Base-by-base conservation (phyloP, 2,329 filamentous ascomycete species). In the Aspergillus intermedius region DNA sequence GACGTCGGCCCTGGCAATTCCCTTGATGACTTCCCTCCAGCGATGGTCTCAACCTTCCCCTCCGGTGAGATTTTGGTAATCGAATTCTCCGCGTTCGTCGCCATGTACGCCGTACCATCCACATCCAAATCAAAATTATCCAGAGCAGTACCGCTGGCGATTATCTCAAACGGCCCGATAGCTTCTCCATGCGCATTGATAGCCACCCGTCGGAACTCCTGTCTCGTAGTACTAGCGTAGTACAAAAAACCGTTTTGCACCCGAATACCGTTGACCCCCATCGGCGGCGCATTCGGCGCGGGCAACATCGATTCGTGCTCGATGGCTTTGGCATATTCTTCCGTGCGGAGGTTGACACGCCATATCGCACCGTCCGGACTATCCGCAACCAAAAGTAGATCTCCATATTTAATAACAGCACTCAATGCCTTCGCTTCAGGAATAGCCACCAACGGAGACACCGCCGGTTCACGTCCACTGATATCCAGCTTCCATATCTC, bases 31-130 rank as follows among this genome's bases (percentile, higher is more conserved):
- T 57, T 54, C 1, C 55, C 57, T 21, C 58, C 58, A 3, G 55
- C 54, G n/a, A 58, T 54, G 4, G 58, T 46, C 1, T 54, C 49
- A 10, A 60, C 54, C 40, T 60, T 50, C 2, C 58, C 58, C 12
- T 42, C 52, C 2, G 55, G 54, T 2, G 53, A 54, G 34, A 60
- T 52, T 10, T 53, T 57, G 40, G 60, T 54, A 19, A 60, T 54
- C 2, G 53, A 56, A 42, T 60, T 60, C 32, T 59, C 54, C 8
- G 57, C 57, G 21, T 57, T 57, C 6, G 58, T 60, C 3, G 57
- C 54, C 15, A 59, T 49, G 23, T 57, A 55, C 7, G 54, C 55
- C 6, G 52, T 54, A 4, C 58, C 57, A 40, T 60, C 57, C 1
- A 47, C 40, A 7, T 47, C 44, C 7, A 60, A 44, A 30, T 60